Percentiles rank a stretch among this genome's conserved stretches.
These are phyloP conservation scores for Entophlyctis luteolus DNA, from an alignment of 192 early-diverging fungal genomes.

Conservation along the genomic window DNA sequence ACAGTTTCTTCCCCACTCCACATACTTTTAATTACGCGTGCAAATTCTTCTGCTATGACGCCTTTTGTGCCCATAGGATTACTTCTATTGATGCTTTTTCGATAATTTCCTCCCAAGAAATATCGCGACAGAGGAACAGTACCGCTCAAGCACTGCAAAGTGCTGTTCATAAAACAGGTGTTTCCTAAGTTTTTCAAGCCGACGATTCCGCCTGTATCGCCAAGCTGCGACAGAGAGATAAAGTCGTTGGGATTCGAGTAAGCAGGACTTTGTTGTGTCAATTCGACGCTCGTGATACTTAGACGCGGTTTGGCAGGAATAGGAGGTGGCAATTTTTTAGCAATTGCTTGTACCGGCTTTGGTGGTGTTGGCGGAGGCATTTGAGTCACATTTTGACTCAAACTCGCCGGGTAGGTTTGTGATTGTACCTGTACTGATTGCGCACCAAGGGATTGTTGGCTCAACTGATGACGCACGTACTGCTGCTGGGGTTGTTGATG, in stretches of 20 bases:
- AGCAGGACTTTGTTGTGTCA: conserved; percentile 1
- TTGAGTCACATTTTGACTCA: no score
- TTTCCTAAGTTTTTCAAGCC: conserved; percentile 83
- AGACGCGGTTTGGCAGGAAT: conserved; percentile 30
- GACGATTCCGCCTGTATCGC: conserved; percentile 34
- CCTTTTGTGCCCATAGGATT: conserved; percentile 75
- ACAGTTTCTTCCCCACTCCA: conserved; percentile 75
- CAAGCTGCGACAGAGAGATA: conserved; percentile 18
- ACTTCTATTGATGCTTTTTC: conserved; percentile 55
- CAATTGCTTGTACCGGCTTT: neutral
- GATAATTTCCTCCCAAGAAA: conserved; percentile 50
- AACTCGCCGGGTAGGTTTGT: no score
- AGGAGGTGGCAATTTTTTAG: conserved; percentile 25
- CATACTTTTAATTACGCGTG: conserved; percentile 73
- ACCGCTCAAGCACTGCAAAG: conserved; percentile 80
- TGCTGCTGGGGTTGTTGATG: neutral
- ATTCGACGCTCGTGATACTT: conserved; percentile 24
- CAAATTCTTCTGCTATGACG: conserved; percentile 70
- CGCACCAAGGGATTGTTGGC: no score
- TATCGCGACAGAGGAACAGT: conserved; percentile 54
- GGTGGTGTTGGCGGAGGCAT: neutral
- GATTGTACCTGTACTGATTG: no score
- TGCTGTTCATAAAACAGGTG: conserved; percentile 90
- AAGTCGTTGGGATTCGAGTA: conserved; percentile 19
- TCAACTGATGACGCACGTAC: neutral